phyloP scores from a whole-genome alignment of 768 basidiomycete genomes.

The Phlebiopsis gigantea region DNA sequence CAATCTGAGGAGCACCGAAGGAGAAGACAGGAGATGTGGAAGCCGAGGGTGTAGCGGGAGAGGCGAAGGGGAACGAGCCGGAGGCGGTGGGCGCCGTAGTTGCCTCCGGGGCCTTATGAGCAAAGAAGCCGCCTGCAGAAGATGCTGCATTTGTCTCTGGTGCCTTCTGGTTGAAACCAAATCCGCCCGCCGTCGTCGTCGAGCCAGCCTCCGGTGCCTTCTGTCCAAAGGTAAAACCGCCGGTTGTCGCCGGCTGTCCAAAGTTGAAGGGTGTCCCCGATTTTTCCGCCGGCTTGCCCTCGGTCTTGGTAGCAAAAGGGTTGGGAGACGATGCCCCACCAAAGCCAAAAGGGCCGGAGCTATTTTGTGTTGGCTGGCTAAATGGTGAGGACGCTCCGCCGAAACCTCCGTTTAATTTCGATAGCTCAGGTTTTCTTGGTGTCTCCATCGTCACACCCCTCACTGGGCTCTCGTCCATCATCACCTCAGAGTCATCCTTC shows the following conservation, averaged over 20 bases:
- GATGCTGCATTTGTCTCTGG: constrained; percentile 22
- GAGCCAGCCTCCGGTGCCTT: constrained; percentile 17
- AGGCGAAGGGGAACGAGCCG: constrained; percentile 23
- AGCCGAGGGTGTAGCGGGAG: constrained; percentile 35
- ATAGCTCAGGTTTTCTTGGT: constrained; percentile 12
- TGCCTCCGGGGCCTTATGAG: constrained; percentile 24
- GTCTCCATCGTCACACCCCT: constrained; percentile 43
- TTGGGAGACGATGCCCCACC: constrained; percentile 18
- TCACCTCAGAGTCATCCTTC: constrained; percentile 54
- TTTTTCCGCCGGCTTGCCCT: constrained; percentile 41
- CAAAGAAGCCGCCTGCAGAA: constrained; percentile 44
- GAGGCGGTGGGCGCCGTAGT: background rate
- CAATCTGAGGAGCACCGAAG: constrained; percentile 20
- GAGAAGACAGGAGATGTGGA: constrained; percentile 20
- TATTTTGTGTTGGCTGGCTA: constrained; percentile 25
- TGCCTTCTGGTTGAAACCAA: constrained; percentile 40
- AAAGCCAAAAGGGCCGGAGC: constrained; percentile 27
- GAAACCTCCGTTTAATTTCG: constrained; percentile 9
- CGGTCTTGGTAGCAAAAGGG: constrained; percentile 19
- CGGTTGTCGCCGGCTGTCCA: constrained; percentile 35
- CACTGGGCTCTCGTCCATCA: constrained; percentile 80
- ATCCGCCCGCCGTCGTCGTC: constrained; percentile 15
- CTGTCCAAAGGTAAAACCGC: constrained; percentile 44
- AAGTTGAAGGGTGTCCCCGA: constrained; percentile 34
- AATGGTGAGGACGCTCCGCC: constrained; percentile 30